Evolutionary conservation across 2,329 filamentous ascomycete genomes (phyloP), one percentile per base, ranked within the genome.

Genomic region (Myriosclerotinia scirpicola): DNA sequence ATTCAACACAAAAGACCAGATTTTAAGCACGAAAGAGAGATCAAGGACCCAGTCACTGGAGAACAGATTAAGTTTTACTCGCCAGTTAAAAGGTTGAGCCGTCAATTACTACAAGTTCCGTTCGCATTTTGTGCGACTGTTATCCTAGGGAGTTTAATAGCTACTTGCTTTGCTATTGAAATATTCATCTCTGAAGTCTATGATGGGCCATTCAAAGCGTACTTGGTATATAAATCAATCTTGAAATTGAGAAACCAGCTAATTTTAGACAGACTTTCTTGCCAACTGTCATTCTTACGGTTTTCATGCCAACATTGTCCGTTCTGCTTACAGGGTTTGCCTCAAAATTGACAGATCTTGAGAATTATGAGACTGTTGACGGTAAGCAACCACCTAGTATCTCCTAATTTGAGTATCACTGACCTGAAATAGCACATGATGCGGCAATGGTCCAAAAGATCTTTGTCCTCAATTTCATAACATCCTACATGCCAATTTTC

Each of bases 161-260:
- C 91, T 15, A 87, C 87, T 17, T 95, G 92, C 75, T 98, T 98
- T 77, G 91, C 89, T 9, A 91, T 97, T 69, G 95, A 99, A 76
- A 92, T 98, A 42, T 97, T 98, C 79, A 92, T 99, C 71, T 93
- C 91, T 0, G 93, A 99, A 78, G 88, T 98, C 20, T 98, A 99
- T 78, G 85, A 88, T 68, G 95, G 95, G 0, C 92, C 93, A 0
- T 87, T 96, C 70, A 96, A 98, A 80, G 85, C 85, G 26, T 89
- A 96, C 68, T 78, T 99, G 72, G 92, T 93, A 78, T 77, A 87
- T 78, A 40, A 6, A 22, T 42, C 54, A 15, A 56, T 61, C 36
- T 20, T 68, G 69, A 55, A 38, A 20, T 40, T 14, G 5, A 30
- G 14, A 70, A 46, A 0, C 30, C 5, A 34, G 15, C 50, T 72